These are phyloP conservation scores for Papiliotrema nemorosa DNA, from an alignment of 1,284 basidiomycete genomes.

Conservation along the genomic window DNA sequence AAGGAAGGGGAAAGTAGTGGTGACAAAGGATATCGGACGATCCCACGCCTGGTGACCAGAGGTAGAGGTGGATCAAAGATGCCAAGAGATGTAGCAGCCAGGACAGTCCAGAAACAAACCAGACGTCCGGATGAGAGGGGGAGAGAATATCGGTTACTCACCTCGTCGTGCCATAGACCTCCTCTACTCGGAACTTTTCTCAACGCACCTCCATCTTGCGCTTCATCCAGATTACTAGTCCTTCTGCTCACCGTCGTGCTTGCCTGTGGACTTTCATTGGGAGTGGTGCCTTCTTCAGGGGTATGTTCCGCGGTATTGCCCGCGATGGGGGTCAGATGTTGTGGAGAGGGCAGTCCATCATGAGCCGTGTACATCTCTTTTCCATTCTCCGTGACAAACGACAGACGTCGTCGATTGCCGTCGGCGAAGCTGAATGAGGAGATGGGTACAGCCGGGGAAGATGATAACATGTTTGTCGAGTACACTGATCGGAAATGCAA, in stretches of 20 bases:
- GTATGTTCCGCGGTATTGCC: slow-evolving; percentile 24
- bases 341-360: slow-evolving; percentile 45
- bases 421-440: slow-evolving; percentile 36
- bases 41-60: no score
- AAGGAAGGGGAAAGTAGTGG: no score
- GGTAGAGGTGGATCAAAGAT: not conserved
- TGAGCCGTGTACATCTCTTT: slow-evolving; percentile 40
- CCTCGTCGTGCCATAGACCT: slow-evolving; percentile 42
- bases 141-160: slow-evolving; percentile 19
- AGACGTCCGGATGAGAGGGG: not conserved
- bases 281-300: not conserved
- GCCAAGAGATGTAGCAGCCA: not conserved
- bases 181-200: slow-evolving; percentile 38
- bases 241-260: slow-evolving; percentile 11
- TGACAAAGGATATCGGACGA: no score
- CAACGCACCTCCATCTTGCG: slow-evolving; percentile 13
- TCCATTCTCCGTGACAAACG: slow-evolving; percentile 41
- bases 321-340: slow-evolving; percentile 41
- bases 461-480: slow-evolving; percentile 38
- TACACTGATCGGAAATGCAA: not conserved
- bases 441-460: slow-evolving; percentile 44
- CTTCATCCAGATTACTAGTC: not conserved
- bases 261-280: not conserved
- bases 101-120: not conserved
- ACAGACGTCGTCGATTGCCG: slow-evolving; percentile 27